Conservation (phyloP, 176 grass and related monocot genomes). For the Lolium multiflorum region DNA sequence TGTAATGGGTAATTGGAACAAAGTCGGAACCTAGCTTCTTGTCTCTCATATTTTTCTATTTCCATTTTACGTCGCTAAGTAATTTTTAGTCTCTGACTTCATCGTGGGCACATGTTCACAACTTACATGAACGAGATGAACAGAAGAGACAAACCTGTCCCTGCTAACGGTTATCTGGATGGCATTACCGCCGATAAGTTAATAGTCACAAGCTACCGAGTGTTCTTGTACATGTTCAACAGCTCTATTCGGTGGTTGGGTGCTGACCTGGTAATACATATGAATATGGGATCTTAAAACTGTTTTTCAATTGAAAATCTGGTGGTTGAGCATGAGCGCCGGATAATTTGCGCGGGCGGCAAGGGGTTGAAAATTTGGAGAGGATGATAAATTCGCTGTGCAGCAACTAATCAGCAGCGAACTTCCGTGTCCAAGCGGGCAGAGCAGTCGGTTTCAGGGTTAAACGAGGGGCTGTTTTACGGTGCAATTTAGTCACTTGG, state of each 20-base stretch:
- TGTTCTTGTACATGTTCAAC: not conserved
- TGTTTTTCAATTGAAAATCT: not conserved
- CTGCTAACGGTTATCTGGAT: not conserved
- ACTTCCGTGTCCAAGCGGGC: not conserved
- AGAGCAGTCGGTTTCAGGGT: not conserved
- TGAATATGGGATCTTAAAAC: not conserved
- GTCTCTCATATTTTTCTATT: not conserved
- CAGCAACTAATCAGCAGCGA: not conserved
- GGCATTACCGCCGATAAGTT: not conserved
- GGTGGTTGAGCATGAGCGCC: not conserved
- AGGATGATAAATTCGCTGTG: not conserved
- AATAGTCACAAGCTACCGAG: too few relatives aligned
- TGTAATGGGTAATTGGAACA: not conserved
- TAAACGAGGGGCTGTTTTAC: not conserved
- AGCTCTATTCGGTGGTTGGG: not conserved
- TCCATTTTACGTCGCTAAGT: not conserved
- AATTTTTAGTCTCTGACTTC: not conserved
- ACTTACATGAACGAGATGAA: not conserved
- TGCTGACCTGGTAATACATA: not conserved
- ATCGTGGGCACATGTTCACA: not conserved
- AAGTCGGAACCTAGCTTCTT: not conserved
- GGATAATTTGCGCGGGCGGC: not conserved
- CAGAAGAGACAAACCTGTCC: slow-evolving; percentile 1
- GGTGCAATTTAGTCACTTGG: too few relatives aligned
- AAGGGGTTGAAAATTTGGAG: not conserved